Conservation (phyloP, 1,139 yeast species). For the Pneumocystis wakefieldiae region DNA sequence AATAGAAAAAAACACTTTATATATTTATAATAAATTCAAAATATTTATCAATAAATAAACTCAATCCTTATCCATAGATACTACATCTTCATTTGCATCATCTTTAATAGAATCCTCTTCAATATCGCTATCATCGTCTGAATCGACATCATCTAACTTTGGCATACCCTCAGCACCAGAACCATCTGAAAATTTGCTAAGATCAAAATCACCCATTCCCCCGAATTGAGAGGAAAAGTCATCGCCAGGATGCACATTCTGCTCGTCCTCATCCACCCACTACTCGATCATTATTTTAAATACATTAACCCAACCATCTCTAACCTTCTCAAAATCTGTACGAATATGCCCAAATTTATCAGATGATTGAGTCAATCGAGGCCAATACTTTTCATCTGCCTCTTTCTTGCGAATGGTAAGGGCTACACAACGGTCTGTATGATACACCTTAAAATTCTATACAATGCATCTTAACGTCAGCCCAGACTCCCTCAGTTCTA, state of each 20-base stretch:
- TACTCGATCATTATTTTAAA: slow-evolving; percentile 17
- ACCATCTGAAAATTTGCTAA: slow-evolving; percentile 9
- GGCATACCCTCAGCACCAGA: slow-evolving; percentile 14
- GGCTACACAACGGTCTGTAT: slow-evolving; percentile 59
- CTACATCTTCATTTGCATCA: neutral
- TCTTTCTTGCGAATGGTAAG: slow-evolving; percentile 60
- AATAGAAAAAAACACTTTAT: neutral
- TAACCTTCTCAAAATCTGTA: slow-evolving; percentile 72
- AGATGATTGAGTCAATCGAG: slow-evolving; percentile 67
- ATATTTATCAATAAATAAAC: neutral
- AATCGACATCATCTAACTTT: slow-evolving; percentile 18
- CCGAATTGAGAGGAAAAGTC: slow-evolving; percentile 23
- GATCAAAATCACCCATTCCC: slow-evolving; percentile 14
- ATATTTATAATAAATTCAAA: neutral
- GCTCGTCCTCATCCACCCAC: slow-evolving; percentile 96
- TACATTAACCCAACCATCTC: neutral
- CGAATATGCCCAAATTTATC: slow-evolving; percentile 57
- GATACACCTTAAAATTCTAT: slow-evolving; percentile 19
- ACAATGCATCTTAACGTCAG: neutral
- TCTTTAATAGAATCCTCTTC: slow-evolving; percentile 7
- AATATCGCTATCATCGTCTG: slow-evolving; percentile 18
- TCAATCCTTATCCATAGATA: neutral
- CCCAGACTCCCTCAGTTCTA: slow-evolving; percentile 22
- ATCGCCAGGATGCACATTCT: slow-evolving; percentile 35
- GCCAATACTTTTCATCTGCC: slow-evolving; percentile 71